Base-by-base conservation (phyloP, 257 asterid species). In the Solanum gracilifrons region DNA sequence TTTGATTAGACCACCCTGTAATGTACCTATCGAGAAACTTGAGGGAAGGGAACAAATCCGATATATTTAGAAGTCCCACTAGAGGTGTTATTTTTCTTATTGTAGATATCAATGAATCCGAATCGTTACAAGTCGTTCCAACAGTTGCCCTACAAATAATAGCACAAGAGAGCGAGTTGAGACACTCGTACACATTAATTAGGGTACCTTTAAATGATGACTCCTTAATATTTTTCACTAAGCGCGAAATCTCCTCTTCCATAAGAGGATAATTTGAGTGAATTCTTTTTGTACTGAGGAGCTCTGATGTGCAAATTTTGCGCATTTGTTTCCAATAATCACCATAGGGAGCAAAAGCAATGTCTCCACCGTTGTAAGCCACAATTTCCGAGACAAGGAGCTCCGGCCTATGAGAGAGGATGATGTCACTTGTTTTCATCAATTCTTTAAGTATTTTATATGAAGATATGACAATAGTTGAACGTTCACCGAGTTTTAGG, bases 291-390 rank as follows among this genome's bases (percentile, higher is more conserved):
- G 88, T 20, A 68, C 90, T 91, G 9, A 91, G 89, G 39, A 91
- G 86, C 88, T 92, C 91, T 76, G 82, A 9, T 1, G 83, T 62
- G 89, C 95, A 90, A 4, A 89, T 90, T 48, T 89, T 90, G 7
- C 92, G 91, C 90, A 92, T 83, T 8, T 91, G 89, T 13, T 84
- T 83, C 91, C 92, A 92, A 82, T 88, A 86, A 7, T 87, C 92
- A 71, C 88, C 88, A 86, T 92, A 91, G 3, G 93, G 92, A 8
- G 86, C 35, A 85, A 89, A 91, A 4, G 71, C 80, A 7, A 92
- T 71, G 84, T 66, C 93, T 11, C 41, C 27, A 13, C 60, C 7
- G 31, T 84, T 85, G 87, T 88, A 90, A 86, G 91, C 86, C 64
- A 91, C 10, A 72, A 83, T 90, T 29, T 74, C 7, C 6, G 64